A percentile compares a stretch with the other conserved stretches of the same genome.
Conservation (phyloP, 768 basidiomycete genomes). For the Phaffia tasmanica region DNA sequence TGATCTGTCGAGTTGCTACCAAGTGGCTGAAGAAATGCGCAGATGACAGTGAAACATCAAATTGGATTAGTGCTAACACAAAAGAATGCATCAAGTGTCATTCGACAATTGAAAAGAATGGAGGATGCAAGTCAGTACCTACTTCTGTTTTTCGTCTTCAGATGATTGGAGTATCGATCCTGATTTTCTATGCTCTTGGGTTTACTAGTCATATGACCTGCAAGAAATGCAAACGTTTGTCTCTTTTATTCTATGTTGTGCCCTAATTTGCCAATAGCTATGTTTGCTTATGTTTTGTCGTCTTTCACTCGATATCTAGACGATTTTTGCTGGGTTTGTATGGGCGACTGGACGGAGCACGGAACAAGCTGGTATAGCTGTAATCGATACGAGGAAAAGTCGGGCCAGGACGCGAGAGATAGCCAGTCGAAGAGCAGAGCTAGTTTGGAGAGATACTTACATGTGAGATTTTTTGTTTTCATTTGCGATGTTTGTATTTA, state of each 20-base stretch:
- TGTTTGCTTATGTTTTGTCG: background rate
- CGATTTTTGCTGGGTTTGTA: constrained; percentile 96
- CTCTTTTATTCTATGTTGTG: background rate
- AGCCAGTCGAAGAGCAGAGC: constrained; percentile 81
- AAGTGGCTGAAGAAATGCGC: constrained; percentile 96
- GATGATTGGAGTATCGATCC: background rate
- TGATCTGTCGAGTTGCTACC: constrained; percentile 75
- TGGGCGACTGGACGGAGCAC: constrained; percentile 97
- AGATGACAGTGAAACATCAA: constrained; percentile 95
- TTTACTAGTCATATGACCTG: constrained; percentile 89
- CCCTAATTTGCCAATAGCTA: constrained; percentile 9
- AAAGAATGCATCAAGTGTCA: constrained; percentile 95
- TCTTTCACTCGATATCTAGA: constrained; percentile 15
- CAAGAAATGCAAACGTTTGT: constrained; percentile 83
- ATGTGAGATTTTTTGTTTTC: constrained; percentile 48
- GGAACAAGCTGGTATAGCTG: constrained; percentile 97
- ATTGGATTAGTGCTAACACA: constrained; percentile 99
- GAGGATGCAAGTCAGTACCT: constrained; percentile 89
- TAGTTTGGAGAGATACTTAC: constrained; percentile 87
- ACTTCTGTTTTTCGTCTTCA: constrained; percentile 12
- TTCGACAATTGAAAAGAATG: constrained; percentile 99
- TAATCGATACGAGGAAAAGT: constrained; percentile 90
- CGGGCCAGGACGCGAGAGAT: constrained; percentile 73
- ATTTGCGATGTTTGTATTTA: background rate
- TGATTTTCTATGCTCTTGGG: constrained; percentile 20